A percentile compares a stretch with the other conserved stretches of the same genome.
Evolutionary conservation across 2,329 filamentous ascomycete genomes (phyloP).

Genomic region (Botrytis galanthina): DNA sequence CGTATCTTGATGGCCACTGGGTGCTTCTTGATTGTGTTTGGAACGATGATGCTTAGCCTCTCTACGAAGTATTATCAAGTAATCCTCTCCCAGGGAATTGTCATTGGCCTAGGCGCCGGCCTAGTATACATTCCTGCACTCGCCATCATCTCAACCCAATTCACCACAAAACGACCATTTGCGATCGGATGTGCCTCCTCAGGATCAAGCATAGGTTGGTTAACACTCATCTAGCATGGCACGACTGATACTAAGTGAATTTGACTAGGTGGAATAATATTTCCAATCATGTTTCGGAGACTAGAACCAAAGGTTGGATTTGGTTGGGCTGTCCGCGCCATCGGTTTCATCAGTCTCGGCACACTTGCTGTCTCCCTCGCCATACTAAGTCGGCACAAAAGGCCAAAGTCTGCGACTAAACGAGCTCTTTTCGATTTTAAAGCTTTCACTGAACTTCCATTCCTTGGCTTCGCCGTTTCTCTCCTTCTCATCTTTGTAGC

Average conservation of each 20-base stretch:
- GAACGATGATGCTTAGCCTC: constrained; percentile 37
- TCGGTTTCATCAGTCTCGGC: constrained; percentile 49
- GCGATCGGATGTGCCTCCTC: constrained; percentile 46
- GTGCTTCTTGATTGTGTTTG: constrained; percentile 49
- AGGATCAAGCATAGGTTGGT: constrained; percentile 43
- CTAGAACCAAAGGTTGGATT: constrained; percentile 44
- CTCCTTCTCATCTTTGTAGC: constrained; percentile 46
- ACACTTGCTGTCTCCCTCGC: constrained; percentile 27
- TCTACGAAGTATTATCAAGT: constrained; percentile 51
- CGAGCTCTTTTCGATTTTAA: constrained; percentile 20
- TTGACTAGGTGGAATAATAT: constrained; percentile 46
- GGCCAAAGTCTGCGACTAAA: background rate
- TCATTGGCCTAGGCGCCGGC: constrained; percentile 37
- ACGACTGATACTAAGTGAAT: background rate
- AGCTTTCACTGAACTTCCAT: constrained; percentile 40
- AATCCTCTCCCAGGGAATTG: constrained; percentile 53
- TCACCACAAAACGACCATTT: constrained; percentile 43
- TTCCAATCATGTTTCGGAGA: constrained; percentile 48
- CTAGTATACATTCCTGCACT: constrained; percentile 20
- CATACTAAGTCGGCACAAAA: background rate
- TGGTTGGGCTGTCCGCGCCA: constrained; percentile 53
- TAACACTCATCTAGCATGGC: background rate
- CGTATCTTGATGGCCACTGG: constrained; percentile 29
- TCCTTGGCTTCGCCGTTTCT: constrained; percentile 37
- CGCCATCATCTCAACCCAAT: constrained; percentile 46